Evolutionary conservation across 805 yeast species (phyloP).

Genomic region (Yamadazyma insecticola): DNA sequence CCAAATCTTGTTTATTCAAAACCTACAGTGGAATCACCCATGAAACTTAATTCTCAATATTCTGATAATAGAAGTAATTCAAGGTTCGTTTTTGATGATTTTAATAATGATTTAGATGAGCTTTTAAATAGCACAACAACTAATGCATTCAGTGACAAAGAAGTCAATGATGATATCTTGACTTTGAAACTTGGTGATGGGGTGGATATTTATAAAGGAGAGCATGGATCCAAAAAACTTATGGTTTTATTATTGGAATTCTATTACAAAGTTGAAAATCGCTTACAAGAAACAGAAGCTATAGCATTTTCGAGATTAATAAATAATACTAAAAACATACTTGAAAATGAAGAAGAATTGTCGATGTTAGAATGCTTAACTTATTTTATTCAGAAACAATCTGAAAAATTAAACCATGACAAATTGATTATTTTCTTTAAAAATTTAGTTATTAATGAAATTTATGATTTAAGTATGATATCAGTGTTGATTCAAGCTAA

Average conservation of each 20-base stretch:
- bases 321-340: constrained; percentile 6
- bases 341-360: constrained; percentile 5
- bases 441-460: constrained; percentile 25
- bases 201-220: constrained; percentile 2
- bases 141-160: constrained; percentile 5
- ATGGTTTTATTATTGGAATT: constrained; percentile 9
- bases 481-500: too few species aligned
- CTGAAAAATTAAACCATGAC: constrained; percentile 21
- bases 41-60: constrained; percentile 11
- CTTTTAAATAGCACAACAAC: constrained; percentile 11
- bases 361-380: constrained; percentile 9
- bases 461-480: too few species aligned
- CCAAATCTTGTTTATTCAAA: constrained; percentile 15
- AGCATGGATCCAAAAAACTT: constrained; percentile 5
- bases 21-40: constrained; percentile 31
- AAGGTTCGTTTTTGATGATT: constrained; percentile 11
- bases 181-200: constrained; percentile 8
- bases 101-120: constrained; percentile 22
- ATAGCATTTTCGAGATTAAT: constrained; percentile 7
- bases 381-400: constrained; percentile 5
- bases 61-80: constrained; percentile 6
- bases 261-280: constrained; percentile 5
- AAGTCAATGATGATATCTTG: constrained; percentile 4
- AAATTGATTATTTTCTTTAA: constrained; percentile 37
- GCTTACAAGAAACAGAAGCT: constrained; percentile 4